Base-by-base conservation (phyloP, 352 stramenopile species). In the Globisporangium cylindrosporum region DNA sequence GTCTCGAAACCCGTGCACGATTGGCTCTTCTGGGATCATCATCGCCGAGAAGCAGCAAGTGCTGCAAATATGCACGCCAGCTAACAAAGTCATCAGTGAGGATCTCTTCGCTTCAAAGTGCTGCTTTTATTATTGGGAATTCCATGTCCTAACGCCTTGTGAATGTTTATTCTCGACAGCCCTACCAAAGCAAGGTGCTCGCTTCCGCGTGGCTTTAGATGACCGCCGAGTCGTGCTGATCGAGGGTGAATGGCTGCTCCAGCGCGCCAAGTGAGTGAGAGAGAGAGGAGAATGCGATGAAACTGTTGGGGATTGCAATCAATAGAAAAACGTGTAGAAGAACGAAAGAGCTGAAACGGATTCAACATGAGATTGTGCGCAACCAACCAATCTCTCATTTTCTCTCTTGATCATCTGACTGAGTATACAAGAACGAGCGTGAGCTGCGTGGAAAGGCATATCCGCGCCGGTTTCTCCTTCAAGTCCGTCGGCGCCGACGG, bases 31-130 rank as follows among this genome's bases (percentile, higher is more conserved):
- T 3, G 86, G 86, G 4, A 83, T 93, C 53, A 57, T 93, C 62
- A 66, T 93, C n/a, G 73, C 86, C 1, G 86, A 93, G 62, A 90
- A 80, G 25, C 71, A 77, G 27, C 74, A 82, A 29, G 76, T 86
- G 6, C 27, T 93, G 18, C 86, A 93, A 64, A 73, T 91, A 22
- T 84, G 76, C 66, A 69, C 69, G 51, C 46, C 66, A 8, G 32
- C 73, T 0, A 63, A 80, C 24, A 73, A 70, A 56, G 79, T 91
- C 46, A 77, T 86, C 62, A 86, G 84, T 92, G 83, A 71, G 81
- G 61, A 34, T 25, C 1, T 27, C 10, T n/a, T 61, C 4, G 49
- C 22, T 22, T 60, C n/a, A 2, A 15, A 53, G 6, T 59, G 22
- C 24, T 10, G 38, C 14, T 58, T 8, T 43, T 68, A 10, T 62